Conservation (phyloP, 495 filamentous ascomycete species). For the Geoglossum glabrum region DNA sequence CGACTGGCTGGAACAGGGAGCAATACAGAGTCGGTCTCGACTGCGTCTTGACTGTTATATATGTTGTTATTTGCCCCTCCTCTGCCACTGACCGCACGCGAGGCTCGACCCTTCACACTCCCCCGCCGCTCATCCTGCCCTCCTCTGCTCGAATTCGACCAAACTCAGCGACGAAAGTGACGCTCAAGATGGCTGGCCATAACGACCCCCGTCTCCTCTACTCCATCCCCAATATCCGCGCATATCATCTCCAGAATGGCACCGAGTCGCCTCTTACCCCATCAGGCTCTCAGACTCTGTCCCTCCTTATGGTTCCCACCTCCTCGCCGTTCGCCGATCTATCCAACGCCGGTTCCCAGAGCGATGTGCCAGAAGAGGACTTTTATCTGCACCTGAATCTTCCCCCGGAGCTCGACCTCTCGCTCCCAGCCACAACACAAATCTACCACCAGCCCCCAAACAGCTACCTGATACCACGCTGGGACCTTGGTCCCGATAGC, state of each 20-base stretch:
- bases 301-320: conserved; percentile 84
- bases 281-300: conserved; percentile 72
- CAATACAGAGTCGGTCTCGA: too few relatives aligned
- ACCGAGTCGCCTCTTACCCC: conserved; percentile 63
- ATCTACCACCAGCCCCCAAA: conserved; percentile 82
- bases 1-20: too few relatives aligned
- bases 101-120: too few relatives aligned
- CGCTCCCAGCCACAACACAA: conserved; percentile 78
- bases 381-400: conserved; percentile 90
- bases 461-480: conserved; percentile 80
- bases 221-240: conserved; percentile 62
- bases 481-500: conserved; percentile 71
- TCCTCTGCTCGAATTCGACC: background rate
- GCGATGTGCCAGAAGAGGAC: conserved; percentile 55
- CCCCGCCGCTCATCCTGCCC: background rate
- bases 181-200: conserved; percentile 22
- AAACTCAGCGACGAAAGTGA: background rate
- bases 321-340: conserved; percentile 47
- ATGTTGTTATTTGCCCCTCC: too few relatives aligned
- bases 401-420: conserved; percentile 81
- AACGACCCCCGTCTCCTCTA: conserved; percentile 66
- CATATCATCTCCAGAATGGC: conserved; percentile 76
- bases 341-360: conserved; percentile 30
- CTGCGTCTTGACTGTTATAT: too few relatives aligned
- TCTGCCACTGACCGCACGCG: too few relatives aligned